Evolutionary conservation across 2,329 filamentous ascomycete species (phyloP), one percentile per base, ranked within the genome.

Genomic region (Neofusicoccum umdonicola): DNA sequence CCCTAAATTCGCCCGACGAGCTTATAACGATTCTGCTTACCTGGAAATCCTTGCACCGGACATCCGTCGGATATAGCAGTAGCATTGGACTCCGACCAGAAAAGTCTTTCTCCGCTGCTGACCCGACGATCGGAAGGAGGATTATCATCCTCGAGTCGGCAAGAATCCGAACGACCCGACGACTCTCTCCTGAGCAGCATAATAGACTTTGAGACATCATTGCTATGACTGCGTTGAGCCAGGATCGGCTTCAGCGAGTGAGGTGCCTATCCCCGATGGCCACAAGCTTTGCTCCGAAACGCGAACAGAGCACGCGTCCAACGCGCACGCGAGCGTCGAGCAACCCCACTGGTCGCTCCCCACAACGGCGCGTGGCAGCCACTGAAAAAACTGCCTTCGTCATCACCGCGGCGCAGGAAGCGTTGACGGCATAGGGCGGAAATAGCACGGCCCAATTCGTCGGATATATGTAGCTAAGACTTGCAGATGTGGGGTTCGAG

Each of bases 401-500:
- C 35, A 31, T 27, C 35, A 13, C 11, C 13, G 52, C 17, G 50
- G 34, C 34, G 35, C 9, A 41, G 13, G 39, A 56, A 42, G 42
- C 44, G 44, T 15, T 27, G 52, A 41, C 41, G 22, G 54, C 41
- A 17, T 19, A 12, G 15, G 41, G 15, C 54, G 54, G 54, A 58
- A 58, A 45, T 42, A 58, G 39, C 54, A 45, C 54, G 35, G 34
- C 22, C 41, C 54, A 44, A 35, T 17, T 13, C 54, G 39, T 58
- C 54, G 54, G 54, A 58, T 58, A 44, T 58, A 58, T 42, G 54
- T 27, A 7, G 52, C 37, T 44, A 57, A 57, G 52, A 42, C 37
- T 19, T 57, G 52, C 54, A 58, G 54, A 45, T 58, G 54, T 58
- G 54, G 54, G 54, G 54, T 58, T 58, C 52, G 31, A 19, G 27